Conservation (phyloP, 345 rosid genomes). For the Lepidium didymum region DNA sequence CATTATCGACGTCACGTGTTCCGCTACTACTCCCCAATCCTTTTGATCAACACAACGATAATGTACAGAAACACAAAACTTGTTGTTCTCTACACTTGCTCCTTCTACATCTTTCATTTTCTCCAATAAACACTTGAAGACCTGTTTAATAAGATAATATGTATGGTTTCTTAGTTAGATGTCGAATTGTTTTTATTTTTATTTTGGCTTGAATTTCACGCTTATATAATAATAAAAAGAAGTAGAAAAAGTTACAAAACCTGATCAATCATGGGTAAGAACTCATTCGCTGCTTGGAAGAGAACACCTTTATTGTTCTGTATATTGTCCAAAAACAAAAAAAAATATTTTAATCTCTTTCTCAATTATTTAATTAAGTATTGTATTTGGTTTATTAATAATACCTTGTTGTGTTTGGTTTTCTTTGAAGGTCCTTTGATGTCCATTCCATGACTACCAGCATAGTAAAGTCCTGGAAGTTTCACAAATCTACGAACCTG, state of each 20-base stretch:
- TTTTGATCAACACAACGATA: conserved; percentile 80
- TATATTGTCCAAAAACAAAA: background rate
- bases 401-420: conserved; percentile 42
- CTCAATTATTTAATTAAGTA: background rate
- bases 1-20: conserved; percentile 49
- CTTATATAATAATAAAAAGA: background rate
- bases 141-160: conserved; percentile 25
- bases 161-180: background rate
- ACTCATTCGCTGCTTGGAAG: conserved; percentile 83
- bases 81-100: conserved; percentile 77
- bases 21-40: conserved; percentile 58
- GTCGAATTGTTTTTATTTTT: background rate
- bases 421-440: conserved; percentile 73
- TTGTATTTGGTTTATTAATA: background rate
- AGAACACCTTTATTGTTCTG: conserved; percentile 43
- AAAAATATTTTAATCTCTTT: background rate
- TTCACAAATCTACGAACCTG: conserved; percentile 65
- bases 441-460: conserved; percentile 99
- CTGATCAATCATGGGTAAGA: conserved; percentile 79
- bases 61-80: conserved; percentile 82
- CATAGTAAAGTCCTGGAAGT: conserved; percentile 72
- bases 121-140: conserved; percentile 36
- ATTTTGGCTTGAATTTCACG: background rate
- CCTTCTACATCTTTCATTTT: conserved; percentile 56
- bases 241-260: conserved; percentile 19